Evolutionary conservation across 2,329 filamentous ascomycete genomes (phyloP).

Genomic region (Endoconidiophora polonica): DNA sequence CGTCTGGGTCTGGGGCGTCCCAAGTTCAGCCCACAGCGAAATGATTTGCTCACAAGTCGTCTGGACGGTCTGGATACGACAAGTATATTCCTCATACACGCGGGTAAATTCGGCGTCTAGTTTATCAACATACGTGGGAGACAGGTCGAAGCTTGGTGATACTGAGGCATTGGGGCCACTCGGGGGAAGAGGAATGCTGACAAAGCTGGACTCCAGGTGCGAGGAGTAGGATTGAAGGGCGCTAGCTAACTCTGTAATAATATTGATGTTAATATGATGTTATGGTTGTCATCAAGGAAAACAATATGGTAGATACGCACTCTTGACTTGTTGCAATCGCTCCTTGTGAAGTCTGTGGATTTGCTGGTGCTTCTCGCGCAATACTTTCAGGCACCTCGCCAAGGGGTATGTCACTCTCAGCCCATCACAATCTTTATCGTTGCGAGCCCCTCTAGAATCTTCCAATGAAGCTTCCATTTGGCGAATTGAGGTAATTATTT

Average conservation of each 20-base stretch:
- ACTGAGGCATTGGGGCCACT: conserved; percentile 60
- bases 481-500: conserved; percentile 67
- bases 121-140: conserved; percentile 67
- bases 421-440: conserved; percentile 49
- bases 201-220: conserved; percentile 79
- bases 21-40: conserved; percentile 87
- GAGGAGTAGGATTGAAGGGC: conserved; percentile 92
- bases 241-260: conserved; percentile 60
- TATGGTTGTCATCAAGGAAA: conserved; percentile 11
- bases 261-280: neutral
- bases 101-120: conserved; percentile 84
- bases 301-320: conserved; percentile 32
- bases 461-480: conserved; percentile 90
- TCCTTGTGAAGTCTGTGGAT: conserved; percentile 74
- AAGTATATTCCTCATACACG: conserved; percentile 92
- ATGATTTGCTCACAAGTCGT: conserved; percentile 70
- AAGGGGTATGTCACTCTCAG: conserved; percentile 72
- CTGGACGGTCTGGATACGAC: conserved; percentile 61
- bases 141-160: conserved; percentile 80
- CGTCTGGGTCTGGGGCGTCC: conserved; percentile 83
- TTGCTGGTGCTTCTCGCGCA: conserved; percentile 75
- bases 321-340: conserved; percentile 89
- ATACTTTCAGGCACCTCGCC: conserved; percentile 54
- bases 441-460: conserved; percentile 48
- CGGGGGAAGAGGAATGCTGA: conserved; percentile 71